A percentile compares a stretch with the other conserved stretches of the same genome.
These are phyloP conservation scores for Pilatotrama ljubarskyi DNA, from an alignment of 768 basidiomycete genomes.

Conservation along the genomic window DNA sequence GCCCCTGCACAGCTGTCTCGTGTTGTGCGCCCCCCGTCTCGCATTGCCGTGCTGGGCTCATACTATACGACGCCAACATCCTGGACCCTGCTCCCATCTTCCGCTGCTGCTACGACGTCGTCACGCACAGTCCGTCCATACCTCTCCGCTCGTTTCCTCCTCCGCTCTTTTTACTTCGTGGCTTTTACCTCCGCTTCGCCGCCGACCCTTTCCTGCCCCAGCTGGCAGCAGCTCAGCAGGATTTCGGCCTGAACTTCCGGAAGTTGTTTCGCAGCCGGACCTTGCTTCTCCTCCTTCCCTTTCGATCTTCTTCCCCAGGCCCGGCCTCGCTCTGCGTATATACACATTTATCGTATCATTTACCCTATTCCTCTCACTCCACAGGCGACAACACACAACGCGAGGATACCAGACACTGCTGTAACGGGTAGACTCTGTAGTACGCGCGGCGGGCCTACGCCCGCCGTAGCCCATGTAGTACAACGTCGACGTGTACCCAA, in stretches of 20 bases:
- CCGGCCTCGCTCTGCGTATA: neutral
- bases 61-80: neutral
- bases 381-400: neutral
- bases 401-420: neutral
- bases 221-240: neutral
- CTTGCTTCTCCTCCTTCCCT: neutral
- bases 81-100: neutral
- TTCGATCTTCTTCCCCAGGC: neutral
- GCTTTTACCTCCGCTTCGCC: neutral
- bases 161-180: neutral
- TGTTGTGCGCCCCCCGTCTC: neutral
- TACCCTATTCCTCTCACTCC: neutral
- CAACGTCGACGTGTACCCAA: constrained; percentile 3
- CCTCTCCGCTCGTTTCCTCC: neutral
- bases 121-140: neutral
- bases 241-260: constrained; percentile 1
- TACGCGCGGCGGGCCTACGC: neutral
- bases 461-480: neutral
- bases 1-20: constrained; percentile 1
- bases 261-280: constrained; percentile 3
- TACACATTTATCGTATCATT: neutral
- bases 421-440: neutral
- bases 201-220: neutral
- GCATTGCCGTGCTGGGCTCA: neutral
- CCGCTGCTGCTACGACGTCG: neutral